Conservation (phyloP, 2,329 filamentous ascomycete genomes). For the Trichoderma afroharzianum region DNA sequence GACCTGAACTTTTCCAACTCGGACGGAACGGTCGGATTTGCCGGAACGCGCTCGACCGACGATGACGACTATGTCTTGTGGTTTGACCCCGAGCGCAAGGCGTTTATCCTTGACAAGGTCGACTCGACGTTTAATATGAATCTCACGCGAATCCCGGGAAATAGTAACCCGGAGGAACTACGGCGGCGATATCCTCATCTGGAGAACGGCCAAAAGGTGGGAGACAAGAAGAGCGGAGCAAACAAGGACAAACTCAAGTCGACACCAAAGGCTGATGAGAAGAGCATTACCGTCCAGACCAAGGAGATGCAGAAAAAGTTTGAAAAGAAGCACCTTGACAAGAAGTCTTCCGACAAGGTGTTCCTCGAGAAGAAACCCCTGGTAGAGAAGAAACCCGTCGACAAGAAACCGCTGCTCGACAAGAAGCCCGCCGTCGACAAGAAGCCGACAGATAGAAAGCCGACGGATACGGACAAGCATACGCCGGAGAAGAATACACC, state of each 20-base stretch:
- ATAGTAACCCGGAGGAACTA: constrained; percentile 60
- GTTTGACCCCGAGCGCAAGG: constrained; percentile 70
- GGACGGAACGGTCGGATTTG: constrained; percentile 56
- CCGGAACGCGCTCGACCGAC: constrained; percentile 55
- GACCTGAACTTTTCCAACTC: constrained; percentile 54
- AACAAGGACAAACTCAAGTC: constrained; percentile 26
- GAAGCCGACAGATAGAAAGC: not conserved
- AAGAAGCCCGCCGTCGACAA: not conserved
- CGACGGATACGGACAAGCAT: not conserved
- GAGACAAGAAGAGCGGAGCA: constrained; percentile 24
- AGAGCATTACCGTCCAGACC: constrained; percentile 24
- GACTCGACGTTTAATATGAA: constrained; percentile 88
- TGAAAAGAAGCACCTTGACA: constrained; percentile 3
- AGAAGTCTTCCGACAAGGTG: not conserved
- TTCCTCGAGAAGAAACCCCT: not conserved
- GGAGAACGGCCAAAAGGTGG: constrained; percentile 33
- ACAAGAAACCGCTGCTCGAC: not conserved
- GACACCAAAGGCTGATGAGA: constrained; percentile 23
- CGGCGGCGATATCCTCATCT: constrained; percentile 66
- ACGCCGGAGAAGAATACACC: constrained; percentile 16
- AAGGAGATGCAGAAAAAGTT: constrained; percentile 28
- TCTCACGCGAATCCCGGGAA: constrained; percentile 64
- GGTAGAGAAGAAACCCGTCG: constrained; percentile 17
- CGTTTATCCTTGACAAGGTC: constrained; percentile 77
- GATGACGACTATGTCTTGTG: constrained; percentile 64